Conservation (phyloP, 371 early-diverging fungal species). For the Coemansia sp. region DNA sequence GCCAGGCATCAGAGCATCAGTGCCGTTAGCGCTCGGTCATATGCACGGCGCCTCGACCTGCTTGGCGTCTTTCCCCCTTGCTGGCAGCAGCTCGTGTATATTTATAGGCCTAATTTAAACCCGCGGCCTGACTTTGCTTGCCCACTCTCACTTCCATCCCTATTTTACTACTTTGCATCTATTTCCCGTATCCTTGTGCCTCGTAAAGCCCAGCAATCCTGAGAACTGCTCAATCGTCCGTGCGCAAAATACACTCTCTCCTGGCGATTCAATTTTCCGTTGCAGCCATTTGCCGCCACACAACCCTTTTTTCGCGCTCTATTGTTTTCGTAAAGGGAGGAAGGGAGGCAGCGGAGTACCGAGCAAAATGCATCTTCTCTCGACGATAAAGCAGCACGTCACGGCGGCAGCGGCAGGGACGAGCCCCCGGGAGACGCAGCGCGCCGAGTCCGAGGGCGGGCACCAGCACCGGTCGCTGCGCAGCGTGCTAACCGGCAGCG, state of each 20-base stretch:
- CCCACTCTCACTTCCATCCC: background rate
- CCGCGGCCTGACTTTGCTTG: background rate
- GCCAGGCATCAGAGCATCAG: too few species aligned
- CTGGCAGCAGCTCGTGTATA: too few species aligned
- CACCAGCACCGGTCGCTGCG: constrained; percentile 15
- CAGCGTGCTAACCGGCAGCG: constrained; percentile 11
- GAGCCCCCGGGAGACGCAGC: background rate
- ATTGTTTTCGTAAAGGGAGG: background rate
- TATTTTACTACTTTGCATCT: background rate
- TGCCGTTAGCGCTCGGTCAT: too few species aligned
- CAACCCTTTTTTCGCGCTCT: too few species aligned
- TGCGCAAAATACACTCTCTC: too few species aligned
- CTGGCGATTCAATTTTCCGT: background rate
- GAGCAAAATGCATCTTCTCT: constrained; percentile 32
- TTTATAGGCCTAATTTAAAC: too few species aligned
- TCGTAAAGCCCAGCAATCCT: too few species aligned
- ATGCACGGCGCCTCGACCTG: too few species aligned
- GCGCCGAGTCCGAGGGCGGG: background rate
- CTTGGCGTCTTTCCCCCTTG: too few species aligned
- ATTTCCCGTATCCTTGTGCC: background rate
- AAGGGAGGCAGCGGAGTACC: background rate
- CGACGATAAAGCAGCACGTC: constrained; percentile 42
- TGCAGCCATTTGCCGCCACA: background rate
- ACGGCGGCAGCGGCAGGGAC: constrained; percentile 28
- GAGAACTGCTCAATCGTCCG: too few species aligned